Conservation (phyloP, 2,329 filamentous ascomycete species). For the Parafenestella ontariensis region DNA sequence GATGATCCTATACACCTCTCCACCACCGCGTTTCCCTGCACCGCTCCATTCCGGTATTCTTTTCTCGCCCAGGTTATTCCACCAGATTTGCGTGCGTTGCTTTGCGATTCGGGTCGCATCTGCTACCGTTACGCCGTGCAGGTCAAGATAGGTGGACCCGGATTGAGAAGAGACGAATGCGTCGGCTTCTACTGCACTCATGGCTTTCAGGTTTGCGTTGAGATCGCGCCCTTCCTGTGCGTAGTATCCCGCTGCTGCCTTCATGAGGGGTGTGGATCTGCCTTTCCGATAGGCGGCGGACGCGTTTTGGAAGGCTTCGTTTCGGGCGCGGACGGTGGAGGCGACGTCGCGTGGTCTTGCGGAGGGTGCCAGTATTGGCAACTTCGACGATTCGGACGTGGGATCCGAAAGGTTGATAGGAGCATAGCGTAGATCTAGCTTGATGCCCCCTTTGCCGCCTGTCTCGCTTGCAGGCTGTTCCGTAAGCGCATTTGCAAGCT, state of each 20-base stretch:
- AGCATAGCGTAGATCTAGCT: conserved; percentile 58
- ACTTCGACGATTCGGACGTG: conserved; percentile 33
- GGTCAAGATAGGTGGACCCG: conserved; percentile 71
- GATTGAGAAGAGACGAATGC: conserved; percentile 73
- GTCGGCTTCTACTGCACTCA: conserved; percentile 73
- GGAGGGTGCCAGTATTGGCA: conserved; percentile 34
- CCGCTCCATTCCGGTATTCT: conserved; percentile 56
- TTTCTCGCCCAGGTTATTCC: conserved; percentile 73
- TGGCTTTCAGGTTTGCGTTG: conserved; percentile 62
- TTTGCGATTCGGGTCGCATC: conserved; percentile 82
- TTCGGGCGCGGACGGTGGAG: conserved; percentile 56
- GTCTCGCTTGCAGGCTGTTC: conserved; percentile 41
- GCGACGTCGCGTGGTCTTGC: conserved; percentile 49
- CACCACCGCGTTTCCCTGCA: conserved; percentile 51
- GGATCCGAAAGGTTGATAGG: conserved; percentile 49
- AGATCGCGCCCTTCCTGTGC: conserved; percentile 72
- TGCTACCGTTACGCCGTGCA: conserved; percentile 82
- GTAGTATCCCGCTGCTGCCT: conserved; percentile 79
- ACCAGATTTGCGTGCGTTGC: conserved; percentile 74
- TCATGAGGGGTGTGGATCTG: conserved; percentile 75
- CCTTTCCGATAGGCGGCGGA: conserved; percentile 64
- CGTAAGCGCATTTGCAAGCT: conserved; percentile 64
- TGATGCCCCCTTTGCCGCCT: conserved; percentile 49
- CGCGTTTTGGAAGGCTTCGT: conserved; percentile 64
- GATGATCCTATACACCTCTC: conserved; percentile 72